These are phyloP conservation scores for Penicillium sp. DNA, from an alignment of 2,329 filamentous ascomycete genomes.

Conservation along the genomic window DNA sequence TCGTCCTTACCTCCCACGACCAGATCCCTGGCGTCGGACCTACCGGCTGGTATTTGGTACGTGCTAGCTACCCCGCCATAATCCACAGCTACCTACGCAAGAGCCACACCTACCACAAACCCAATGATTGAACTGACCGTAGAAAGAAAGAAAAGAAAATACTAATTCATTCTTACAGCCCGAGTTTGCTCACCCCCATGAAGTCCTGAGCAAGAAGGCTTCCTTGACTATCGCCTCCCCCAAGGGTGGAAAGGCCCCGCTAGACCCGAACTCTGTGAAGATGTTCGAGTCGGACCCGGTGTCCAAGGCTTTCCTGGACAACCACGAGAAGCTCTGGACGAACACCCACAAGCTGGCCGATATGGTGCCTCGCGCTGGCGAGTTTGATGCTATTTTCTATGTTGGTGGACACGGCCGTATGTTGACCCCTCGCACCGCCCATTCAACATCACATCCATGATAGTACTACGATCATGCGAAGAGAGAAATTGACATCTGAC, in stretches of 20 bases:
- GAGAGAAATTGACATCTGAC: not conserved
- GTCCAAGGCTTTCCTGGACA: conserved; percentile 56
- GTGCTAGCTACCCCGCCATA: not conserved
- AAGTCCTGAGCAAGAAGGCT: conserved; percentile 55
- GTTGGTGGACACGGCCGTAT: conserved; percentile 59
- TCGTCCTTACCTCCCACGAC: conserved; percentile 66
- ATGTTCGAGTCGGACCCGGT: conserved; percentile 54
- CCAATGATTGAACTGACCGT: too few species aligned
- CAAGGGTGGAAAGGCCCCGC: conserved; percentile 60
- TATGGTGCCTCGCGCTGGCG: conserved; percentile 56
- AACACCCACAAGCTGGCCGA: conserved; percentile 59
- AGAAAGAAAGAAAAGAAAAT: too few species aligned
- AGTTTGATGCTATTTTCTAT: conserved; percentile 65
- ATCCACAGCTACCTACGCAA: too few species aligned
- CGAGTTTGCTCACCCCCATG: conserved; percentile 65
- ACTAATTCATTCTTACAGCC: conserved; percentile 40
- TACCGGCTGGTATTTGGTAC: conserved; percentile 71
- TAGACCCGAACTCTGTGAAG: conserved; percentile 60
- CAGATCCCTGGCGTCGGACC: conserved; percentile 47
- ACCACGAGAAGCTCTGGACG: conserved; percentile 61
- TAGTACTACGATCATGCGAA: too few species aligned
- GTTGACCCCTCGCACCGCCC: conserved; percentile 19
- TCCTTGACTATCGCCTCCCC: conserved; percentile 62
- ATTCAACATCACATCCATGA: too few species aligned
- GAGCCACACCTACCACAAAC: too few species aligned